phyloP scores from a whole-genome alignment of 2,329 filamentous ascomycete species.

The Cadophora malorum region DNA sequence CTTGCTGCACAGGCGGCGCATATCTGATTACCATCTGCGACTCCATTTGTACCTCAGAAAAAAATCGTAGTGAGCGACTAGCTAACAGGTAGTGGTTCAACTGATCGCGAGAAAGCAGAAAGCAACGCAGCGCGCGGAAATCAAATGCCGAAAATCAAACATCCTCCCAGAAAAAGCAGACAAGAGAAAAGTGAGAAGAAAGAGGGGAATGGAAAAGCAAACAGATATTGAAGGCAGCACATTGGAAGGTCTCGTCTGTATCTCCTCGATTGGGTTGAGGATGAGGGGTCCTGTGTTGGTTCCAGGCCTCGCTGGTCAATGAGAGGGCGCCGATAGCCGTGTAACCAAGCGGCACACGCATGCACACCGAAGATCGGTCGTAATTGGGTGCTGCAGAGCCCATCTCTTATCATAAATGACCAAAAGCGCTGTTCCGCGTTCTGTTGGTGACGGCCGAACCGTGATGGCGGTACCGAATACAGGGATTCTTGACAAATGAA shows the following conservation, averaged over 20 bases:
- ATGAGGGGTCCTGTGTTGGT: constrained; percentile 10
- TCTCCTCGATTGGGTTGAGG: neutral
- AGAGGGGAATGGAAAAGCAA: constrained; percentile 13
- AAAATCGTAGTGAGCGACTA: neutral
- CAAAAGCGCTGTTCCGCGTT: constrained; percentile 7
- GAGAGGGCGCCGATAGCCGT: constrained; percentile 1
- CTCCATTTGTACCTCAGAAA: constrained; percentile 5
- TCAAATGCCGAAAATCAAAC: neutral
- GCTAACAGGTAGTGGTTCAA: neutral
- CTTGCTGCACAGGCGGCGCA: neutral
- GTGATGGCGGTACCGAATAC: neutral
- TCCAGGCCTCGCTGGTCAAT: constrained; percentile 1
- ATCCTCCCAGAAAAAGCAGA: constrained; percentile 4
- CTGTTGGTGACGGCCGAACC: constrained; percentile 10
- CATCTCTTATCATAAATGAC: constrained; percentile 16
- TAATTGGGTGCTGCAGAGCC: constrained; percentile 1
- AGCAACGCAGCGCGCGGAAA: neutral
- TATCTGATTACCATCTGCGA: neutral
- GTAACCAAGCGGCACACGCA: neutral
- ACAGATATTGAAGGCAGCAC: neutral
- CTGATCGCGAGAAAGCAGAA: neutral
- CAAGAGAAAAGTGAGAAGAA: neutral
- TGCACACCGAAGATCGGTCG: neutral
- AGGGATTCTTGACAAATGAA: constrained; percentile 7
- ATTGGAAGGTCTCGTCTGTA: neutral